Percentiles rank a stretch among this genome's conserved stretches.
These are phyloP conservation scores for Emergomyces pasteurianus DNA, from an alignment of 2,329 filamentous ascomycete species.

Conservation along the genomic window DNA sequence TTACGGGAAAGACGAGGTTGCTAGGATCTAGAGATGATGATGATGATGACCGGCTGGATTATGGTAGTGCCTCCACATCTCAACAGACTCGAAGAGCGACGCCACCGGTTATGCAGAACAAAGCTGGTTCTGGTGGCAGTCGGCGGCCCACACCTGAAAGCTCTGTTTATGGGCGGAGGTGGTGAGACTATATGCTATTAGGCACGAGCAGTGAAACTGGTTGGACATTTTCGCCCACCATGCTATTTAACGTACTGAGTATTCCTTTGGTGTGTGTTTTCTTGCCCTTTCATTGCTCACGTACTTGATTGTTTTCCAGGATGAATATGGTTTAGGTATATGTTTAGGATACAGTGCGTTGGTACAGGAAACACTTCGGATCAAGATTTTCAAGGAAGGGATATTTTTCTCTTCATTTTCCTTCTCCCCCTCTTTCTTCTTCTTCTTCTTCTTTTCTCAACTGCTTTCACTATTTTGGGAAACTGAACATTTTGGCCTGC, in stretches of 20 bases:
- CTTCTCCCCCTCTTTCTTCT: not conserved
- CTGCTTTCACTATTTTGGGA: not conserved
- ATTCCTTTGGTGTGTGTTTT: not conserved
- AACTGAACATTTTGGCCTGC: not conserved
- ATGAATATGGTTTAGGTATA: not conserved
- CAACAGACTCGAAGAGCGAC: slow-evolving; percentile 8
- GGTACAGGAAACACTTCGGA: not conserved
- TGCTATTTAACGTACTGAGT: not conserved
- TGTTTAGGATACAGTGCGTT: not conserved
- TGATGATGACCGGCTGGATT: slow-evolving; percentile 13
- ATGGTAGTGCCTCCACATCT: slow-evolving; percentile 12
- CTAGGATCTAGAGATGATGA: slow-evolving; percentile 17
- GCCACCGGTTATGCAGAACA: slow-evolving; percentile 13
- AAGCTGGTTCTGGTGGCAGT: slow-evolving; percentile 3
- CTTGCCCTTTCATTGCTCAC: not conserved
- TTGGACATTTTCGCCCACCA: not conserved
- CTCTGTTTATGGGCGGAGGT: slow-evolving; percentile 19
- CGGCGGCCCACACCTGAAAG: slow-evolving; percentile 14
- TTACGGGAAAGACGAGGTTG: slow-evolving; percentile 22
- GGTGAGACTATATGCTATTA: slow-evolving; percentile 7
- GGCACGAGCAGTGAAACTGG: not conserved
- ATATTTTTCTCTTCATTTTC: not conserved
- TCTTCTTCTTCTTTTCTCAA: no score
- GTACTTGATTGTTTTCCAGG: not conserved
- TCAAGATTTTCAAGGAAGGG: not conserved